These are phyloP conservation scores for Suillus subluteus DNA, from an alignment of 768 basidiomycete species.

Conservation along the genomic window DNA sequence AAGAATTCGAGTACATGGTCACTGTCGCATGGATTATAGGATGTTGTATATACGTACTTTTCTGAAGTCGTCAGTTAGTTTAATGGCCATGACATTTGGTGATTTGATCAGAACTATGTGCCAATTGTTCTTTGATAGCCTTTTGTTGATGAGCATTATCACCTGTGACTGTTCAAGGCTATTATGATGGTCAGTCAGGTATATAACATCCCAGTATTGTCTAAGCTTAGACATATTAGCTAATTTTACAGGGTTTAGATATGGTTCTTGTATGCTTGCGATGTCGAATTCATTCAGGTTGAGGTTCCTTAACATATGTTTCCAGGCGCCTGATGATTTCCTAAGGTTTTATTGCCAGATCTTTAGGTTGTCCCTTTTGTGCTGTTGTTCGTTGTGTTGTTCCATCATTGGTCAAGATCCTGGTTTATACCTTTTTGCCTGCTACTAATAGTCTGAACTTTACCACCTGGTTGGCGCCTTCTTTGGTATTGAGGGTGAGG, in stretches of 20 bases:
- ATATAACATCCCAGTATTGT: slow-evolving; percentile 22
- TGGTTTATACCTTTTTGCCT: too few relatives aligned
- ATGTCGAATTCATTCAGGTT: slow-evolving; percentile 26
- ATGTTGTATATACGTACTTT: neutral
- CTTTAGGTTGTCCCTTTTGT: too few relatives aligned
- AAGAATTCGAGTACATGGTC: neutral
- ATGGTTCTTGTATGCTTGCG: slow-evolving; percentile 42
- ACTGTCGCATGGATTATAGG: neutral
- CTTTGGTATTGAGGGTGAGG: too few relatives aligned
- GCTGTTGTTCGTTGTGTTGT: too few relatives aligned
- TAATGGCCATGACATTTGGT: neutral
- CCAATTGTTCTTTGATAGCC: neutral
- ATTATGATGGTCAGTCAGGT: slow-evolving; percentile 12
- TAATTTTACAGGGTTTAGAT: slow-evolving; percentile 24
- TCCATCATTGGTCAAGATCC: too few relatives aligned
- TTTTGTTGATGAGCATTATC: neutral
- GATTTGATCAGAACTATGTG: neutral
- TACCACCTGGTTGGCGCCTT: too few relatives aligned
- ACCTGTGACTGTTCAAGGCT: fast-evolving
- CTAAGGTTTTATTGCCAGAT: too few relatives aligned
- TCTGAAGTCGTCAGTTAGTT: neutral
- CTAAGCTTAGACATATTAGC: slow-evolving; percentile 16
- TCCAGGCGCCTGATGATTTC: too few relatives aligned
- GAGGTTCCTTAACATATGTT: too few relatives aligned
- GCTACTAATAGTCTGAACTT: too few relatives aligned